These are phyloP conservation scores for Sporobolus alterniflorus DNA, from an alignment of 202 grass and related monocot genomes.

Conservation along the genomic window DNA sequence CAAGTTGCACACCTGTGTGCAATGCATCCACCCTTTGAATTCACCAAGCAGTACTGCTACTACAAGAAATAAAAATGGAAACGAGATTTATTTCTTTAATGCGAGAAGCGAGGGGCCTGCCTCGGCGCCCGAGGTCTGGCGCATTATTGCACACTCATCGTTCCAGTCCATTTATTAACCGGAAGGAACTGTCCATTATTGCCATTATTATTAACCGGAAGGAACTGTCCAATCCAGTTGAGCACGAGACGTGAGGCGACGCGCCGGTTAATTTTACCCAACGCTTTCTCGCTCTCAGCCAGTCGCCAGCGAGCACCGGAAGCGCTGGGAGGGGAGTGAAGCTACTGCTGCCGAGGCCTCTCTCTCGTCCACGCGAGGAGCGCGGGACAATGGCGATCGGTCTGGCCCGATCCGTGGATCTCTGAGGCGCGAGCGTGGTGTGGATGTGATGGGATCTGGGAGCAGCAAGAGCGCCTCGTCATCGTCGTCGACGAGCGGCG, in stretches of 20 bases:
- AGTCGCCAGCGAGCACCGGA: slow-evolving; percentile 3
- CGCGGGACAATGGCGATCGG: slow-evolving; percentile 27
- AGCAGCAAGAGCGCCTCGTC: slow-evolving; percentile 64
- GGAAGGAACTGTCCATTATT: slow-evolving; percentile 16
- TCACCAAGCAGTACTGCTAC: background rate
- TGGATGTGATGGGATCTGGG: slow-evolving; percentile 81
- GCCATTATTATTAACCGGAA: slow-evolving; percentile 36
- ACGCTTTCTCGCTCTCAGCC: background rate
- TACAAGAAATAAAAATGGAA: background rate
- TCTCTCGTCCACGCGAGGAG: background rate
- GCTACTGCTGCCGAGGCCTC: slow-evolving; percentile 1
- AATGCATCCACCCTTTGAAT: background rate
- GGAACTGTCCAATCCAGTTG: slow-evolving; percentile 33
- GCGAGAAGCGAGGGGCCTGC: background rate
- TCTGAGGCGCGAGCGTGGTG: slow-evolving; percentile 8
- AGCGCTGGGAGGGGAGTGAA: background rate
- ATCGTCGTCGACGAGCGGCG: background rate
- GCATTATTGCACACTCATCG: slow-evolving; percentile 50
- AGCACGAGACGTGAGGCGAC: background rate
- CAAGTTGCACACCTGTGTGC: background rate
- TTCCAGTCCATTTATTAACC: slow-evolving; percentile 45
- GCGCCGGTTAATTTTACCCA: slow-evolving; percentile 34
- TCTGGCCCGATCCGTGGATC: slow-evolving; percentile 31
- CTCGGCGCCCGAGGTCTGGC: background rate
- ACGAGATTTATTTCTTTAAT: background rate